These are phyloP conservation scores for Isatis tinctoria DNA, from an alignment of 345 rosid species.

Conservation along the genomic window DNA sequence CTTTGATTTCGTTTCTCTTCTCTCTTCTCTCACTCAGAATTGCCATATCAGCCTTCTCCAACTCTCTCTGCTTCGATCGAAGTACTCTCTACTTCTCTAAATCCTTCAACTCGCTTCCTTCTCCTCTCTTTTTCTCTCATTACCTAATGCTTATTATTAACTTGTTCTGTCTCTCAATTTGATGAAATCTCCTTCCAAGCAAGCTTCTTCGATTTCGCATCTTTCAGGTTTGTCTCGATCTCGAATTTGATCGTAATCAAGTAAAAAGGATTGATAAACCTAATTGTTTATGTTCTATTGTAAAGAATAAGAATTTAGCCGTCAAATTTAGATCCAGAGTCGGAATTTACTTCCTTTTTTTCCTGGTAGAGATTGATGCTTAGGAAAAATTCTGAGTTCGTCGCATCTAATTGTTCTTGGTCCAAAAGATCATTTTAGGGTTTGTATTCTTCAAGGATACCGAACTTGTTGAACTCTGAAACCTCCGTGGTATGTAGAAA, in stretches of 20 bases:
- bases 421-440: background rate
- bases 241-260: background rate
- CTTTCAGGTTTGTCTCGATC: conserved; percentile 26
- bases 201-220: conserved; percentile 10
- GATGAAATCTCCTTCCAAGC: background rate
- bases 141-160: background rate
- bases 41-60: too few species aligned
- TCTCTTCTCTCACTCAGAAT: too few species aligned
- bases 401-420: background rate
- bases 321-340: conserved; percentile 4
- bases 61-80: too few species aligned
- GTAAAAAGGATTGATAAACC: background rate
- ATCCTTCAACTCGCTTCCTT: too few species aligned
- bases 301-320: background rate
- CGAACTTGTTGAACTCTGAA: background rate
- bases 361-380: background rate
- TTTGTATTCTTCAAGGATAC: background rate
- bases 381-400: too few species aligned
- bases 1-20: too few species aligned
- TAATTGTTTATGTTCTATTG: background rate
- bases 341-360: background rate
- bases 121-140: too few species aligned
- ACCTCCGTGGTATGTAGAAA: too few species aligned
- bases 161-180: conserved; percentile 9
- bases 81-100: too few species aligned